phyloP scores from a whole-genome alignment of 2,329 filamentous ascomycete species.

The Penicillium sclerotiorum region DNA sequence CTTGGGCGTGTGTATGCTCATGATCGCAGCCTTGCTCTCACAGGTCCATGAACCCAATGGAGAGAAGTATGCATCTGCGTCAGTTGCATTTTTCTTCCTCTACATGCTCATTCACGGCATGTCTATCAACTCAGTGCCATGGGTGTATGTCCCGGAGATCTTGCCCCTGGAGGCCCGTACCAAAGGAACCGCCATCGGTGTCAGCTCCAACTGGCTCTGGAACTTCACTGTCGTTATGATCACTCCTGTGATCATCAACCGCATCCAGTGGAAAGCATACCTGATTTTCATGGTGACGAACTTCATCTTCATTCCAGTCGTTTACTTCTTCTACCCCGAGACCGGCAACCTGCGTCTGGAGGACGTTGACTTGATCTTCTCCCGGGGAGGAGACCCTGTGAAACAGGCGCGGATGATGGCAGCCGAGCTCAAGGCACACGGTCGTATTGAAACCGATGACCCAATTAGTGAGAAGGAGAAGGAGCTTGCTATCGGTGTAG shows the following conservation, averaged over 20 bases:
- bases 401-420: slow-evolving; percentile 14
- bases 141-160: slow-evolving; percentile 56
- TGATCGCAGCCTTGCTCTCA: slow-evolving; percentile 18
- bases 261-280: slow-evolving; percentile 39
- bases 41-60: slow-evolving; percentile 24
- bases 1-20: slow-evolving; percentile 43
- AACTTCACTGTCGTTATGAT: slow-evolving; percentile 18
- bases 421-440: slow-evolving; percentile 13
- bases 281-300: slow-evolving; percentile 42
- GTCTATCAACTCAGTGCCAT: slow-evolving; percentile 52
- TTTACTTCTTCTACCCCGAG: slow-evolving; percentile 20
- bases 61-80: slow-evolving; percentile 47
- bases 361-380: slow-evolving; percentile 18
- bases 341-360: slow-evolving; percentile 15
- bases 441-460: slow-evolving; percentile 10
- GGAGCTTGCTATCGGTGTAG: slow-evolving; percentile 6
- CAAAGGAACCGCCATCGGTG: slow-evolving; percentile 47
- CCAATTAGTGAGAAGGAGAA: slow-evolving; percentile 4
- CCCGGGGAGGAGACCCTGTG: slow-evolving; percentile 15
- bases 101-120: slow-evolving; percentile 49
- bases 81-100: slow-evolving; percentile 54
- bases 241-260: slow-evolving; percentile 22
- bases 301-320: slow-evolving; percentile 33
- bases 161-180: slow-evolving; percentile 53
- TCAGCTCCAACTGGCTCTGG: slow-evolving; percentile 16